Conservation (phyloP, 176 grass and related monocot genomes). For the Aegilops sharonensis region DNA sequence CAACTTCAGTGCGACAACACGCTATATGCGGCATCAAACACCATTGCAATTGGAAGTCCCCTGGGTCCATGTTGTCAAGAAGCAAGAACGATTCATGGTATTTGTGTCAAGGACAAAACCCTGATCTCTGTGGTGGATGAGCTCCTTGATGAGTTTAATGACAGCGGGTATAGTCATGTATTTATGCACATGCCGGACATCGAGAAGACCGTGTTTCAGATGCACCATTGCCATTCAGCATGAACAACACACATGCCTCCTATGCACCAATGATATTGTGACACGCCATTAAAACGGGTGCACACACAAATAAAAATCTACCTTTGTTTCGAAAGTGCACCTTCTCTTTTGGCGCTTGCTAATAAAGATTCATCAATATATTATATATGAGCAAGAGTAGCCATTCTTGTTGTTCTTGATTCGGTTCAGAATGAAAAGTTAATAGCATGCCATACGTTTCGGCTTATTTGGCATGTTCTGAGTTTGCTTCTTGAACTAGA, state of each 20-base stretch:
- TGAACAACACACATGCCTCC: too few relatives aligned
- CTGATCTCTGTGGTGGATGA: neutral
- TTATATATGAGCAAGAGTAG: neutral
- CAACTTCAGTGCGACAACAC: too few relatives aligned
- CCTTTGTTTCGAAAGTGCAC: neutral
- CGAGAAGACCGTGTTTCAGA: too few relatives aligned
- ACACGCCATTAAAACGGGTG: neutral
- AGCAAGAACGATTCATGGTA: neutral
- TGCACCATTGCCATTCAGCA: too few relatives aligned
- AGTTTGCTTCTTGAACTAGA: conserved; percentile 2
- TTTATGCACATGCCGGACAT: too few relatives aligned
- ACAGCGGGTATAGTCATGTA: too few relatives aligned
- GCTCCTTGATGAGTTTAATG: neutral
- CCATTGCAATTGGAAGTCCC: too few relatives aligned
- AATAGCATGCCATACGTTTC: neutral
- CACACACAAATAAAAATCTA: neutral
- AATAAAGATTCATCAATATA: neutral
- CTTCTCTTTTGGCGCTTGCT: neutral
- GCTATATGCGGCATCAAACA: too few relatives aligned
- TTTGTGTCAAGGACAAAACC: neutral
- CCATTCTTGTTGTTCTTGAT: neutral
- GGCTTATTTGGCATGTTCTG: neutral
- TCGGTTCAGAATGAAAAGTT: neutral
- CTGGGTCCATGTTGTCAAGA: neutral
- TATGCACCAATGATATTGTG: neutral